Base-by-base conservation (phyloP, 352 stramenopile species). In the Globisporangium parvum region DNA sequence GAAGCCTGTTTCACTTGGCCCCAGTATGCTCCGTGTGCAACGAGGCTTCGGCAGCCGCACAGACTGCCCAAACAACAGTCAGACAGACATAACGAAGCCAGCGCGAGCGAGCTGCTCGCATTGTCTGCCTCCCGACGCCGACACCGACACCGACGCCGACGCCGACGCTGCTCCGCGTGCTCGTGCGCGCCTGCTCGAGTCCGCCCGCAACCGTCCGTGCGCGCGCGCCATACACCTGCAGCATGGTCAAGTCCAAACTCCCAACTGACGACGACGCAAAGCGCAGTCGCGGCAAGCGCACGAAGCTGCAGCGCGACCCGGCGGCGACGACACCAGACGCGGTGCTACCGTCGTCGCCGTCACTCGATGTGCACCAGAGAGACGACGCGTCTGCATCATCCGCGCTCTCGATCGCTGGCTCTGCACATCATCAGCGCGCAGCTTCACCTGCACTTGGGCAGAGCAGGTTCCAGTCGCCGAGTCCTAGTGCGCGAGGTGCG, bases 261-360 rank as follows among this genome's bases (percentile, higher is more conserved):
- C 67, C 69, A 17, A n/a, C n/a, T n/a, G 79, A 72, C 52, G 76
- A 91, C 55, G 77, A 91, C 28, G 60, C 73, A 45, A 88, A 88
- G 72, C 77, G 76, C 59, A 85, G 79, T 55, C 55, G 53, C 24
- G 71, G 70, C 37, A 91, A 88, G 55, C 71, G 78, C 6, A 62
- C 65, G 26, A 91, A 91, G 63, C 55, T 70, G 26, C 66, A 65
- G 39, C 56, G 70, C 14, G 72, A 74, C 20, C 70, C 87, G 12
- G 57, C 26, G 26, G 6, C 26, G 26, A 31, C 26, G 26, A 31
- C 51, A 21, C 53, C 58, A 9, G 63, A 67, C 1, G 59, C 45
- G 28, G 66, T 63, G 24, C 60, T 62, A 10, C 59, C 58, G 26
- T 55, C 52, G 12, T 59, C 54, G 10, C 67, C 42, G 10, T 59